Percentiles rank a stretch among this genome's conserved stretches.
These are phyloP conservation scores for Hypoxylon trugodes DNA, from an alignment of 495 filamentous ascomycete genomes.

Conservation along the genomic window DNA sequence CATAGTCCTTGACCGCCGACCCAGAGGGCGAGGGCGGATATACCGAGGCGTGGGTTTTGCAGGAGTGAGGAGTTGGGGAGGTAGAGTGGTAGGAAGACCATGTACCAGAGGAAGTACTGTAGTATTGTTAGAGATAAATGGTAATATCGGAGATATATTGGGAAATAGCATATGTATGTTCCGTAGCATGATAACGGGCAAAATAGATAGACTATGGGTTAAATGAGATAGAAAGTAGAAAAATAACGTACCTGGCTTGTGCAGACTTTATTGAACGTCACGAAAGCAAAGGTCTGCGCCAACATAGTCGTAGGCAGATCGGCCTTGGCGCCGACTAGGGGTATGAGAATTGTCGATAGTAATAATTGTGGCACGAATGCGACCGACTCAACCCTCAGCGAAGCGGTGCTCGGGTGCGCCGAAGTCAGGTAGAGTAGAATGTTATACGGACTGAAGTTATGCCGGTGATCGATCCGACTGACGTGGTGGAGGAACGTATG, in stretches of 20 bases:
- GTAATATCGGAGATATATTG: too few species aligned
- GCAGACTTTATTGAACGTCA: conserved; percentile 98
- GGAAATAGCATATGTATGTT: too few species aligned
- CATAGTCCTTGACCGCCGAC: conserved; percentile 75
- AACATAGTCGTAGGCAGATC: conserved; percentile 87
- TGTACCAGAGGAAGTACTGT: conserved; percentile 98
- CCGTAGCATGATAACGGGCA: too few species aligned
- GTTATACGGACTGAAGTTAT: conserved; percentile 98
- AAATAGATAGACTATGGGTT: not conserved
- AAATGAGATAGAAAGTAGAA: not conserved
- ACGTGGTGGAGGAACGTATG: conserved; percentile 95
- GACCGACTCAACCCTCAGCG: conserved; percentile 72
- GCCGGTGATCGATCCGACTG: conserved; percentile 92
- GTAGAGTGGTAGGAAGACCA: conserved; percentile 90
- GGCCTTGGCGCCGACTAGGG: conserved; percentile 81
- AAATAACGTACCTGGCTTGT: conserved; percentile 80
- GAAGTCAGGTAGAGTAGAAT: conserved; percentile 87
- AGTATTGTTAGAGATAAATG: not conserved
- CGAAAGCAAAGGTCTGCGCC: conserved; percentile 98
- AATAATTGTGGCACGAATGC: conserved; percentile 90
- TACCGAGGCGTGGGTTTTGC: conserved; percentile 62
- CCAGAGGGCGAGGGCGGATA: conserved; percentile 74
- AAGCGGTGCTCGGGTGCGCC: conserved; percentile 52
- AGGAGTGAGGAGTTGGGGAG: conserved; percentile 81
- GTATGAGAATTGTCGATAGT: conserved; percentile 78